A percentile compares a stretch with the other conserved stretches of the same genome.
phyloP scores from a whole-genome alignment of 495 filamentous ascomycete species.

The Penicillium chermesinum region DNA sequence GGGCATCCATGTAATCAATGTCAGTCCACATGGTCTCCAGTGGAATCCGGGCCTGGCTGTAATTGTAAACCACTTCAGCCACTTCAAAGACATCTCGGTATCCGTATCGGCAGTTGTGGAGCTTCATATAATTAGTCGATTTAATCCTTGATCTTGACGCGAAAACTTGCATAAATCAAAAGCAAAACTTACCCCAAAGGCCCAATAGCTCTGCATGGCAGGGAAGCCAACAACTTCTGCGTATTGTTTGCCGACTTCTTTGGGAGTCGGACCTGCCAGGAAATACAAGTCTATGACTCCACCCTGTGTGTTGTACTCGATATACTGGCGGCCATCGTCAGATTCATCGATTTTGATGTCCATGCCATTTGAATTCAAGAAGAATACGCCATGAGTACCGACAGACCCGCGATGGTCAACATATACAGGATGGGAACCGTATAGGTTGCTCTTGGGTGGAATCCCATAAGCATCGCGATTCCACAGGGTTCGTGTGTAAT shows the following conservation, averaged over 20 bases:
- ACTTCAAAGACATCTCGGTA: constrained; percentile 73
- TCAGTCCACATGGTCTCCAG: constrained; percentile 90
- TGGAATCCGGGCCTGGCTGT: constrained; percentile 68
- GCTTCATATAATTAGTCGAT: constrained; percentile 26
- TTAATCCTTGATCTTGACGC: neutral
- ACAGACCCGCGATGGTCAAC: constrained; percentile 64
- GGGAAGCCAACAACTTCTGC: constrained; percentile 62
- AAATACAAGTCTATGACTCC: constrained; percentile 86
- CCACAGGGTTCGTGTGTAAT: constrained; percentile 81
- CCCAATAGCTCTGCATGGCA: constrained; percentile 82
- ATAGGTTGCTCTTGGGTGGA: constrained; percentile 66
- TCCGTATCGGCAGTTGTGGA: constrained; percentile 80
- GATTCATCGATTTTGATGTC: constrained; percentile 75
- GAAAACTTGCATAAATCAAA: neutral
- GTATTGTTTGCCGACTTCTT: constrained; percentile 71
- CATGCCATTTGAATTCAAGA: constrained; percentile 82
- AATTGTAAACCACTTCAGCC: constrained; percentile 76
- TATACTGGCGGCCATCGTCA: constrained; percentile 57
- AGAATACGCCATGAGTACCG: constrained; percentile 77
- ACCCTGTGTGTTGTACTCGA: constrained; percentile 80
- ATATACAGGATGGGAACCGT: constrained; percentile 81
- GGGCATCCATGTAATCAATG: constrained; percentile 70
- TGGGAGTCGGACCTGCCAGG: constrained; percentile 65
- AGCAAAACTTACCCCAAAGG: constrained; percentile 51
- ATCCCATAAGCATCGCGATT: constrained; percentile 66